Evolutionary conservation across 139 green algal genomes (phyloP).

Genomic region (Chlamydomonas sp.): DNA sequence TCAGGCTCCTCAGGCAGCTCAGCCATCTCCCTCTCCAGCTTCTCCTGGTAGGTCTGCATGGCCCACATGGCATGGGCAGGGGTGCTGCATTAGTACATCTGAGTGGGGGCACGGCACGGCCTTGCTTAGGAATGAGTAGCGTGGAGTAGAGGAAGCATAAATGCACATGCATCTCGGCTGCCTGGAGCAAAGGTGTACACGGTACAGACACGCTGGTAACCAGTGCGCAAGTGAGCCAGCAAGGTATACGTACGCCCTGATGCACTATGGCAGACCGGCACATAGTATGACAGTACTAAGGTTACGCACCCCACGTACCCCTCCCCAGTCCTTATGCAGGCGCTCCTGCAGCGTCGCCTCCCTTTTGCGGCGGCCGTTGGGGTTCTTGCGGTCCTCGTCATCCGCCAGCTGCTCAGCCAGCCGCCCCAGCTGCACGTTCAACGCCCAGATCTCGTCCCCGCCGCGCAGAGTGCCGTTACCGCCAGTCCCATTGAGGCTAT

Average conservation of each 20-base stretch:
- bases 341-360: slow-evolving; percentile 13
- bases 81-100: not conserved
- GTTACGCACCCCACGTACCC: not conserved
- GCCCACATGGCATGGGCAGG: too few species aligned
- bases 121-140: too few species aligned
- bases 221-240: too few species aligned
- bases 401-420: slow-evolving; percentile 11
- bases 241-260: too few species aligned
- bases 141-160: too few species aligned
- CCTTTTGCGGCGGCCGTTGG: not conserved
- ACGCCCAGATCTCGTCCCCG: slow-evolving; percentile 21
- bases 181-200: too few species aligned
- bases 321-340: slow-evolving; percentile 28
- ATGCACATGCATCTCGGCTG: too few species aligned
- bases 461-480: not conserved
- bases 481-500: not conserved
- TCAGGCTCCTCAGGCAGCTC: not conserved
- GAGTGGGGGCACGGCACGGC: too few species aligned
- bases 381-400: slow-evolving; percentile 11
- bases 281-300: too few species aligned
- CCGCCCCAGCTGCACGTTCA: slow-evolving; percentile 2
- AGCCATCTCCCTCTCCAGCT: not conserved
- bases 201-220: too few species aligned
- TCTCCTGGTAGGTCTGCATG: slow-evolving; percentile 5
- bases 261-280: too few species aligned